These are phyloP conservation scores for Zea luxurians DNA, from an alignment of 176 grass and related monocot genomes.

Conservation along the genomic window DNA sequence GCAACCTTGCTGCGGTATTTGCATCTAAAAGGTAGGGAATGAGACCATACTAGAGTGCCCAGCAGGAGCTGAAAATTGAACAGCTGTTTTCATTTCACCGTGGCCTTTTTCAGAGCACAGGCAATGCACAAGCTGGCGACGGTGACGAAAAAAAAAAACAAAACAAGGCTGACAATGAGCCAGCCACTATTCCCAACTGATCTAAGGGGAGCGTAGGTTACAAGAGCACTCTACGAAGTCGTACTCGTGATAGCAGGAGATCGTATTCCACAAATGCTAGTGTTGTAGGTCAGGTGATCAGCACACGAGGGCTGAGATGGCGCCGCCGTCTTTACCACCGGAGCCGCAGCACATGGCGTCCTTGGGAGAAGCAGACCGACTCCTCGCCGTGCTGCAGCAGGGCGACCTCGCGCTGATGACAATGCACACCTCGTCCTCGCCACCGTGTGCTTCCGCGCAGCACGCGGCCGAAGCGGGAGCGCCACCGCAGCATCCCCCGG, in stretches of 20 bases:
- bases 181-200: background rate
- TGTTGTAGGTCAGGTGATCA: background rate
- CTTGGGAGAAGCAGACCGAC: background rate
- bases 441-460: background rate
- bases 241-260: background rate
- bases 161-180: no score
- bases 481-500: conserved; percentile 2
- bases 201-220: background rate
- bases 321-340: background rate
- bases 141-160: no score
- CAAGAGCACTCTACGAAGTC: background rate
- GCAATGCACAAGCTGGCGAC: no score
- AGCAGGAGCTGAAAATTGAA: no score
- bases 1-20: no score
- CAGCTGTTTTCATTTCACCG: no score
- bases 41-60: no score
- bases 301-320: background rate
- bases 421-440: background rate
- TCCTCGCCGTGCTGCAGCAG: conserved; percentile 7
- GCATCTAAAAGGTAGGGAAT: no score
- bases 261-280: background rate
- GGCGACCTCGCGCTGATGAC: background rate
- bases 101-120: no score
- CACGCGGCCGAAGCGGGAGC: no score
- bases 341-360: background rate